A percentile compares a stretch with the other conserved stretches of the same genome.
Conservation (phyloP, 75 land plant genomes). For the Cryptomeria japonica region DNA sequence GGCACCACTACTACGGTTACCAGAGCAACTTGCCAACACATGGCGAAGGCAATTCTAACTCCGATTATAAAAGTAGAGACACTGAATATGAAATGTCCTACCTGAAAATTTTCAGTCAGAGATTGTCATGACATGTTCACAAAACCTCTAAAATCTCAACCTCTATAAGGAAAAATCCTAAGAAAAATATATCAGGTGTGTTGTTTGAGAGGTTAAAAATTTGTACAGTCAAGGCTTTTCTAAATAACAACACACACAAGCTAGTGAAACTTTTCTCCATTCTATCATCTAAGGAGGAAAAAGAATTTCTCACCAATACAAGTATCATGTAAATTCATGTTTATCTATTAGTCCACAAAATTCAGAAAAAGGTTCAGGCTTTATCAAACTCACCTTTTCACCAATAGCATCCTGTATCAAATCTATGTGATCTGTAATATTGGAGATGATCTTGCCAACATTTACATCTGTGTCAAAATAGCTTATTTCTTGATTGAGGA, state of each 20-base stretch:
- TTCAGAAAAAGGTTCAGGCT: slow-evolving; percentile 28
- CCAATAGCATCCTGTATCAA: neutral
- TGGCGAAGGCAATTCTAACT: slow-evolving; percentile 27
- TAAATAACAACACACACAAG: too few species aligned
- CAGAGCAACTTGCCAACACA: slow-evolving; percentile 49
- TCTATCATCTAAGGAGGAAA: slow-evolving; percentile 21
- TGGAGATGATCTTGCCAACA: slow-evolving; percentile 29
- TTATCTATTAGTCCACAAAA: too few species aligned
- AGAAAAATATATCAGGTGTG: too few species aligned
- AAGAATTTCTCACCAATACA: slow-evolving; percentile 11
- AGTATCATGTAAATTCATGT: too few species aligned
- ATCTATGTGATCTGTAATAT: slow-evolving; percentile 37
- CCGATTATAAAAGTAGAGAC: slow-evolving; percentile 29
- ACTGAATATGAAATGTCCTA: slow-evolving; percentile 40
- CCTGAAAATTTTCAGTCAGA: slow-evolving; percentile 14
- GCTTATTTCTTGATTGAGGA: slow-evolving; percentile 44
- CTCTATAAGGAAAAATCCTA: neutral
- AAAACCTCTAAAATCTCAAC: neutral
- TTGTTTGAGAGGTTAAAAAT: too few species aligned
- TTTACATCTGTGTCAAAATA: slow-evolving; percentile 45
- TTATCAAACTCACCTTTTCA: neutral
- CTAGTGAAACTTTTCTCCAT: too few species aligned
- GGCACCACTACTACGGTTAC: slow-evolving; percentile 37
- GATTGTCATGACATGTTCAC: too few species aligned
- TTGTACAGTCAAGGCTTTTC: neutral